Evolutionary conservation across 1,284 basidiomycete genomes (phyloP).

Genomic region (Melanopsichium pennsylvanicum): DNA sequence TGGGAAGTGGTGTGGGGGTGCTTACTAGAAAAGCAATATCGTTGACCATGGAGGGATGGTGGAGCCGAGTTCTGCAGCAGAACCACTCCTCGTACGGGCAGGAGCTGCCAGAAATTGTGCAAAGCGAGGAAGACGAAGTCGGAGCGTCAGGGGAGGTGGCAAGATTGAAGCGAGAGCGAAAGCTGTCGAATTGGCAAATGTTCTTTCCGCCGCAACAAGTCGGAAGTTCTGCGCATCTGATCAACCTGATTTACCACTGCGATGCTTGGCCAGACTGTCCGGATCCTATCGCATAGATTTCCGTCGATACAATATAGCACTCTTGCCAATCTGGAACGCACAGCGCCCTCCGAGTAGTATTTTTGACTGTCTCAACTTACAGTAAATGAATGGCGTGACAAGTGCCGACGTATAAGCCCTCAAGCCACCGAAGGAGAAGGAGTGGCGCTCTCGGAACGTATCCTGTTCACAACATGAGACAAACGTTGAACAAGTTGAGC

Average conservation of each 20-base stretch:
- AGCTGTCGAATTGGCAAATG: conserved; percentile 22
- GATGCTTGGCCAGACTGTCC: conserved; percentile 39
- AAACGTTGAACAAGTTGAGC: too few relatives aligned
- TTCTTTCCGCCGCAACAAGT: conserved; percentile 30
- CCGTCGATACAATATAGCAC: not conserved
- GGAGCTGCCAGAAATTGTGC: not conserved
- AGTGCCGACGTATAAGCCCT: too few relatives aligned
- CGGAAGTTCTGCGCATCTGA: conserved; percentile 14
- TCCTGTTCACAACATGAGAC: too few relatives aligned
- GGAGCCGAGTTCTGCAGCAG: conserved; percentile 26
- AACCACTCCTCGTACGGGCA: conserved; percentile 5
- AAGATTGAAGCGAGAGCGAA: conserved; percentile 1
- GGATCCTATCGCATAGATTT: conserved; percentile 6
- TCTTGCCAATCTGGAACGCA: too few relatives aligned
- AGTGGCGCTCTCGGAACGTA: too few relatives aligned
- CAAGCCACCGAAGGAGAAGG: too few relatives aligned
- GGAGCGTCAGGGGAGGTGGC: not conserved
- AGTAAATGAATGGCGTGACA: too few relatives aligned
- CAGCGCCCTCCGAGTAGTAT: too few relatives aligned
- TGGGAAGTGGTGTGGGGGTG: not conserved
- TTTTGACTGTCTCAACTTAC: too few relatives aligned
- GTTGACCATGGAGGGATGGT: conserved; percentile 36
- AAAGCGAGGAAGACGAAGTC: not conserved
- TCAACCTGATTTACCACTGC: conserved; percentile 21
- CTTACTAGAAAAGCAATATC: conserved; percentile 23